These are phyloP conservation scores for Boechera divaricarpa DNA, from an alignment of 345 rosid species.

Conservation along the genomic window DNA sequence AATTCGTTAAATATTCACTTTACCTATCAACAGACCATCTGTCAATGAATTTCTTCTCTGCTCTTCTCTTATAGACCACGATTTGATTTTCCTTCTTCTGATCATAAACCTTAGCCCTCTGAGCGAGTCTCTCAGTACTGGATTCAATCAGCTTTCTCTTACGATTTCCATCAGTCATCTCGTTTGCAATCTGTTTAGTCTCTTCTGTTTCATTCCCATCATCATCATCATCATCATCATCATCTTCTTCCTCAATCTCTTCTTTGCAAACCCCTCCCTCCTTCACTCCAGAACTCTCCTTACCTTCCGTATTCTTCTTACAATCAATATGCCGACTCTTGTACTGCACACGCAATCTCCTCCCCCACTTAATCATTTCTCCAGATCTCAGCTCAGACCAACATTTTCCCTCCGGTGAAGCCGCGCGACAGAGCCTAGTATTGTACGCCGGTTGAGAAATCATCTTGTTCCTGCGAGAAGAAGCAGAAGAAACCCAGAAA, in stretches of 20 bases:
- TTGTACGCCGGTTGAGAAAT: constrained; percentile 35
- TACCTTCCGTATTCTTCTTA: constrained; percentile 20
- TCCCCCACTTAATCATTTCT: constrained; percentile 77
- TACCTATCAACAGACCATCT: constrained; percentile 92
- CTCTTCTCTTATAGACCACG: constrained; percentile 51
- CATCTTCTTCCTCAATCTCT: constrained; percentile 29
- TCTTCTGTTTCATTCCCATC: constrained; percentile 31
- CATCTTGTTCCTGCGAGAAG: constrained; percentile 32
- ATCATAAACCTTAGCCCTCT: constrained; percentile 46
- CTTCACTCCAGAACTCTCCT: constrained; percentile 27
- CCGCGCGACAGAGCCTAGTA: constrained; percentile 28
- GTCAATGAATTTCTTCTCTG: constrained; percentile 50
- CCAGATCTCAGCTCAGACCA: constrained; percentile 57
- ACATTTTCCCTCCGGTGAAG: constrained; percentile 52
- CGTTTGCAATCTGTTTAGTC: constrained; percentile 9
- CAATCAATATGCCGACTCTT: constrained; percentile 40
- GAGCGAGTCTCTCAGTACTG: constrained; percentile 29
- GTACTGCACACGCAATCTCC: constrained; percentile 64
- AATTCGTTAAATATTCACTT: constrained; percentile 4
- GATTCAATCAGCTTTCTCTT: constrained; percentile 54
- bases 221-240: constrained; percentile 37
- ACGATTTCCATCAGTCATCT: constrained; percentile 13
- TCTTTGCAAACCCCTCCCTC: constrained; percentile 36
- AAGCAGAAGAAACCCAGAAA: constrained; percentile 67
- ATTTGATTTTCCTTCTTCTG: constrained; percentile 48